Evolutionary conservation across 306 rosid species (phyloP).

Genomic region (Hippophae rhamnoides): DNA sequence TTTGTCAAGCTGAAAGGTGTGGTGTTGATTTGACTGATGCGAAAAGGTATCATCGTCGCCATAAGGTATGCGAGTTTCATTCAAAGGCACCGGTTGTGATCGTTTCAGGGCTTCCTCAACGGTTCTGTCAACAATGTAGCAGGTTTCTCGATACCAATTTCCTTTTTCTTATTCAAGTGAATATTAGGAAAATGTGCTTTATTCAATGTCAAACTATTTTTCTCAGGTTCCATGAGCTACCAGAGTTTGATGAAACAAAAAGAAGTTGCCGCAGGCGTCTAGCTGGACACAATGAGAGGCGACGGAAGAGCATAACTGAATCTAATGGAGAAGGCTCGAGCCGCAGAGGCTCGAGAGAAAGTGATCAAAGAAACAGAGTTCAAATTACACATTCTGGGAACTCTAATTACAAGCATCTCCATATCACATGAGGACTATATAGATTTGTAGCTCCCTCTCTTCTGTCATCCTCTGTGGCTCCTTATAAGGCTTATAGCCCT

Average conservation of each 20-base stretch:
- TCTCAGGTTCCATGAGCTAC: slow-evolving; percentile 72
- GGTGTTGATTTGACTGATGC: slow-evolving; percentile 46
- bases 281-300: slow-evolving; percentile 79
- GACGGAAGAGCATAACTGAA: slow-evolving; percentile 49
- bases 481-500: background rate
- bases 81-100: slow-evolving; percentile 57
- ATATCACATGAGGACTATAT: slow-evolving; percentile 28
- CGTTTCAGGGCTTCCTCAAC: slow-evolving; percentile 61
- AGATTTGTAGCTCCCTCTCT: slow-evolving; percentile 55
- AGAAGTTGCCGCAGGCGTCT: slow-evolving; percentile 83
- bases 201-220: background rate
- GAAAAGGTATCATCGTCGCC: slow-evolving; percentile 79
- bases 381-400: slow-evolving; percentile 23
- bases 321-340: slow-evolving; percentile 40
- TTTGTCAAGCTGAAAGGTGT: slow-evolving; percentile 74
- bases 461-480: slow-evolving; percentile 45
- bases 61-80: slow-evolving; percentile 88
- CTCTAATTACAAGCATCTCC: slow-evolving; percentile 42
- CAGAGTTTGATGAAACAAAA: slow-evolving; percentile 80
- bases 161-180: no score
- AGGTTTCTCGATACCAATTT: slow-evolving; percentile 38
- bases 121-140: slow-evolving; percentile 99
- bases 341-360: slow-evolving; percentile 18
- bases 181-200: no score
- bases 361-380: slow-evolving; percentile 31